These are phyloP conservation scores for Ocimum tenuiflorum DNA, from an alignment of 257 asterid species.

Conservation along the genomic window DNA sequence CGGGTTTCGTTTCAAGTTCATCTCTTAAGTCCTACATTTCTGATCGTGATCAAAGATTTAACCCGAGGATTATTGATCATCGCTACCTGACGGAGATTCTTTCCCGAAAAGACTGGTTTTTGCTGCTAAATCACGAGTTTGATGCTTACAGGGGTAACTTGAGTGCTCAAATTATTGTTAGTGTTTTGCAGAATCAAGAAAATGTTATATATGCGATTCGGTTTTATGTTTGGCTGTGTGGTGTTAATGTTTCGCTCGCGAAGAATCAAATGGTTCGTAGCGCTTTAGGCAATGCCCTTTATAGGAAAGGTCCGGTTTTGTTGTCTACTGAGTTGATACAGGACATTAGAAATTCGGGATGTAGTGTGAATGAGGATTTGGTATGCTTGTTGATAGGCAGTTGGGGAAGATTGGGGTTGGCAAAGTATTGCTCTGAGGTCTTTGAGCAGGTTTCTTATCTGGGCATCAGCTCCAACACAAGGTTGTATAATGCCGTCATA, in stretches of 20 bases:
- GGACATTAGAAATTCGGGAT: slow-evolving; percentile 56
- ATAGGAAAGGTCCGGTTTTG: slow-evolving; percentile 69
- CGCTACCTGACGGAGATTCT: slow-evolving; percentile 45
- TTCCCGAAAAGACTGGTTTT: slow-evolving; percentile 71
- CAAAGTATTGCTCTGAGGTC: slow-evolving; percentile 69
- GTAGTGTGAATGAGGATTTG: slow-evolving; percentile 51
- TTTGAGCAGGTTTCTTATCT: slow-evolving; percentile 82
- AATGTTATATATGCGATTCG: slow-evolving; percentile 50
- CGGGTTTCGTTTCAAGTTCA: slow-evolving; percentile 31
- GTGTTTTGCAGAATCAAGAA: slow-evolving; percentile 76
- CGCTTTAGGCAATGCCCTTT: slow-evolving; percentile 55
- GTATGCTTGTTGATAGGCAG: slow-evolving; percentile 63
- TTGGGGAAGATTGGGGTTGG: slow-evolving; percentile 92
- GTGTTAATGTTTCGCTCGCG: slow-evolving; percentile 34
- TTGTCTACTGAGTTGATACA: slow-evolving; percentile 62
- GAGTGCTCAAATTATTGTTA: slow-evolving; percentile 39
- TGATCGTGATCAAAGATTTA: slow-evolving; percentile 4
- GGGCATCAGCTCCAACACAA: slow-evolving; percentile 63
- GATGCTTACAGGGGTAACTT: slow-evolving; percentile 37
- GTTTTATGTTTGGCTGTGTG: slow-evolving; percentile 63
- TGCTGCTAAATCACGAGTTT: slow-evolving; percentile 63
- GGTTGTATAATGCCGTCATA: slow-evolving; percentile 83
- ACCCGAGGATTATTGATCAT: slow-evolving; percentile 43
- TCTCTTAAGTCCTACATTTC: slow-evolving; percentile 23
- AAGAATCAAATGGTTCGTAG: slow-evolving; percentile 44